These are phyloP conservation scores for Phytophthora europaea DNA, from an alignment of 352 stramenopile genomes.

Conservation along the genomic window DNA sequence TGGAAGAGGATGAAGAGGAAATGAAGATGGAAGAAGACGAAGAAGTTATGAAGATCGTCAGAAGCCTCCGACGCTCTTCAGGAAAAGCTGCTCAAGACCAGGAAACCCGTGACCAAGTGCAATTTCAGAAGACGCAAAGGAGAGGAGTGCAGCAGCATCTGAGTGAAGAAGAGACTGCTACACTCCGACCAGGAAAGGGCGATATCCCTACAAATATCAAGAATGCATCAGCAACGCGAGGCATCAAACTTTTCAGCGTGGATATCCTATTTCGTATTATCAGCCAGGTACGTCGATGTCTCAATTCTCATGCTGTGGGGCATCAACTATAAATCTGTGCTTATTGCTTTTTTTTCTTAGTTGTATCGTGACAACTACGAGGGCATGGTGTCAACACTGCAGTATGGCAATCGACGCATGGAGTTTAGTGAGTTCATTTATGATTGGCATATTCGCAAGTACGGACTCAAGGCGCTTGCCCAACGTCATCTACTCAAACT, in stretches of 20 bases:
- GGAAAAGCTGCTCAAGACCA: constrained; percentile 26
- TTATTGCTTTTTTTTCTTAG: constrained; percentile 20
- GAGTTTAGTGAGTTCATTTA: constrained; percentile 89
- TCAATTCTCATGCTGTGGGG: background rate
- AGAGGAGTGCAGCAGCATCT: constrained; percentile 9
- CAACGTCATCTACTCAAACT: constrained; percentile 83
- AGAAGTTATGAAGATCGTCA: constrained; percentile 40
- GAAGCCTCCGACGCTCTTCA: constrained; percentile 44
- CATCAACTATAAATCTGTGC: constrained; percentile 1
- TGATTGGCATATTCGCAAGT: constrained; percentile 88
- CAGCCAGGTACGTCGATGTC: constrained; percentile 46
- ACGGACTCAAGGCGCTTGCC: constrained; percentile 74
- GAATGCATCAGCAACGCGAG: constrained; percentile 47
- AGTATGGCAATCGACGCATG: constrained; percentile 80
- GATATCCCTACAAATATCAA: constrained; percentile 65
- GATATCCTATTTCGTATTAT: constrained; percentile 70
- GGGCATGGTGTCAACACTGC: constrained; percentile 63
- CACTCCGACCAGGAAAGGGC: constrained; percentile 31
- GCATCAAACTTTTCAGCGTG: constrained; percentile 69
- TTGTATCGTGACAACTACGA: constrained; percentile 85
- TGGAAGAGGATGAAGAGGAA: constrained; percentile 8
- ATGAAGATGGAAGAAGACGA: constrained; percentile 48
- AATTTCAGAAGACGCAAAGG: constrained; percentile 16
- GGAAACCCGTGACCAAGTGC: constrained; percentile 20
- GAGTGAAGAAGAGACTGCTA: constrained; percentile 30